A percentile compares a stretch with the other conserved stretches of the same genome.
Conservation (phyloP, 768 basidiomycete genomes). For the Xerocomus spinulosus region DNA sequence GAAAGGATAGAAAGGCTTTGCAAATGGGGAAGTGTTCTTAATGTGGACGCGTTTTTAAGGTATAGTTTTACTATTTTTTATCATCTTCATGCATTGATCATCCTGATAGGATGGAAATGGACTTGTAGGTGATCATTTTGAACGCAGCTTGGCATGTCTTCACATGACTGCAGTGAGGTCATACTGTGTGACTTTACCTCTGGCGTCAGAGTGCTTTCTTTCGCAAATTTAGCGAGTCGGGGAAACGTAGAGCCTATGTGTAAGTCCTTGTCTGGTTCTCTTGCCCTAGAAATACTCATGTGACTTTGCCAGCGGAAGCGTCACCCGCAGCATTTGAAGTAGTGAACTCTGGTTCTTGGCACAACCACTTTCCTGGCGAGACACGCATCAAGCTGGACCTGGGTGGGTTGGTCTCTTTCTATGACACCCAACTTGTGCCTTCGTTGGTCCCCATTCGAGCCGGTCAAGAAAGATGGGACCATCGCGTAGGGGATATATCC, state of each 20-base stretch:
- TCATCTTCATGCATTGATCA: background rate
- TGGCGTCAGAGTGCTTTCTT: constrained; percentile 38
- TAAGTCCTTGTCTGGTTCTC: background rate
- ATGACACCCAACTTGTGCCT: constrained; percentile 15
- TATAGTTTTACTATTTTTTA: background rate
- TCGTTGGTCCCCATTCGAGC: constrained; percentile 8
- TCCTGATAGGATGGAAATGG: constrained; percentile 42
- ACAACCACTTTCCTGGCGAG: constrained; percentile 22
- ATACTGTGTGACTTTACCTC: constrained; percentile 45
- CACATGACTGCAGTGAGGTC: constrained; percentile 35
- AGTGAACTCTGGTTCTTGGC: constrained; percentile 17
- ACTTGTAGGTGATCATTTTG: constrained; percentile 36
- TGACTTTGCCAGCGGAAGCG: background rate
- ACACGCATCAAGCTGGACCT: constrained; percentile 19
- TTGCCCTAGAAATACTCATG: background rate
- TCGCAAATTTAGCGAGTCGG: constrained; percentile 28
- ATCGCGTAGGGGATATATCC: constrained; percentile 9
- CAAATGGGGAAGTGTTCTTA: constrained; percentile 29
- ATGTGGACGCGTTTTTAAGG: constrained; percentile 35
- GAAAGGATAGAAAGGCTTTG: constrained; percentile 28
- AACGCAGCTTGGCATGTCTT: background rate
- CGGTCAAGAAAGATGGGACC: constrained; percentile 14
- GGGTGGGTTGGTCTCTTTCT: constrained; percentile 18
- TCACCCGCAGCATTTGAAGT: background rate
- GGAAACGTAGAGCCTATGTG: background rate